Evolutionary conservation across 805 yeast species (phyloP), one percentile per base, ranked within the genome.

Genomic region (Cyberlindnera japonica): DNA sequence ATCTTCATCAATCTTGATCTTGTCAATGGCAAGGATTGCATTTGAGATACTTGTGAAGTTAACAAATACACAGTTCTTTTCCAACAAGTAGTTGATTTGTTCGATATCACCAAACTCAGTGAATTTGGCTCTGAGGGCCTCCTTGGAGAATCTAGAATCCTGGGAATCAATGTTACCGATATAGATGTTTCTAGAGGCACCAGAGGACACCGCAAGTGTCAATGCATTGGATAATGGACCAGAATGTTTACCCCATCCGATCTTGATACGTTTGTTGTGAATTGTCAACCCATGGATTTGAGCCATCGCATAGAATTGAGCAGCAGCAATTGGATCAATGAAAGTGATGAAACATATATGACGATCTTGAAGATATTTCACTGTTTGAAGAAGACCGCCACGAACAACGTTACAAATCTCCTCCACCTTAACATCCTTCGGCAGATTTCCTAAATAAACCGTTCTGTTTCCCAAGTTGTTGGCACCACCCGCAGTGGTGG

Each of bases 171-270:
- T 80, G 48, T 72, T 74, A 19, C 97, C 98, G 51, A 91, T 74
- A 62, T 93, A 91, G 33, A 91, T 86, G 57, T 93, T 91, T 63
- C 99, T 77, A 16, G 93, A 80, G 0, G 97, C 98, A 29, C 98
- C 98, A 48, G 86, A 83, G 17, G 93, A 81, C 19, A 90, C 96
- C 0, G 97, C 97, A 42, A 85, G 67, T 7, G 90, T 83, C 43
- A 91, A 73, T 3, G 95, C 89, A 51, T 86, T 84, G 10, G 95
- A 81, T 48, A 91, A 71, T 1, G 95, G 89, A 10, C 98, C 98
- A 6, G 95, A 81, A 59, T 91, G 96, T 63, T 88, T 90, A 34
- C 98, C 99, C 98, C 99, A 91, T 16, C 97, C 96, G 41, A 91
- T 89, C 61, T 86, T 87, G 50, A 91, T 83, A 55, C 90, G 75